Evolutionary conservation across 257 asterid species (phyloP), one percentile per base, ranked within the genome.

Genomic region (Przewalskia tangutica): DNA sequence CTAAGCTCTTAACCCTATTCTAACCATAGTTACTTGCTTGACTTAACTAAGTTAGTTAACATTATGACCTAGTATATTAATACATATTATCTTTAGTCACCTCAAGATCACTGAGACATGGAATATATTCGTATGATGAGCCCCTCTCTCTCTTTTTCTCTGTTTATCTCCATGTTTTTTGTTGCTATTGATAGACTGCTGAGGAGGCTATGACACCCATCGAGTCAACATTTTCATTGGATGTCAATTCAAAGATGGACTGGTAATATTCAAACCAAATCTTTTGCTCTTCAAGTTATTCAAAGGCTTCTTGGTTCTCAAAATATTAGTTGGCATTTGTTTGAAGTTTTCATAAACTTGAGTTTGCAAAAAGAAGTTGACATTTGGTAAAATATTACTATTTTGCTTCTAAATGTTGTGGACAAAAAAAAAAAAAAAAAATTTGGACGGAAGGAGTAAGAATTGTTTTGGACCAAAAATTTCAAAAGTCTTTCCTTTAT

Each of bases 171-270:
- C 42, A 66, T 77, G 44, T 84, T 13, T 73, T 86, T 82, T 17
- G n/a, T 79, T 66, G 68, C 83, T 88, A 81, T 84, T 60, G 84
- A 84, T 89, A 95, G 99, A 94, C 96, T 82, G 99, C 98, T 83
- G 99, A 94, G 89, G 98, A 91, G 85, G 99, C 99, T 85, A 94
- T 95, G 98, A 95, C 99, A 7, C 98, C 99, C 56, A 94, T 95
- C 55, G 97, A 94, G 89, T 95, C 99, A 62, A 95, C 98, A 50
- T 95, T 95, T 89, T 95, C 98, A 8, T 84, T 95, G 90, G 97
- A 94, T 84, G 97, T 94, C 64, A 90, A 94, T 87, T 95, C 99
- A 83, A 94, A 95, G 83, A 85, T 95, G 68, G 98, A 94, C 92
- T 95, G 99, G 99, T 64, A 34, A 64, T 64, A 13, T 13, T 64